Conservation (phyloP, 208 protist species). For the Acanthamoeba sp. region DNA sequence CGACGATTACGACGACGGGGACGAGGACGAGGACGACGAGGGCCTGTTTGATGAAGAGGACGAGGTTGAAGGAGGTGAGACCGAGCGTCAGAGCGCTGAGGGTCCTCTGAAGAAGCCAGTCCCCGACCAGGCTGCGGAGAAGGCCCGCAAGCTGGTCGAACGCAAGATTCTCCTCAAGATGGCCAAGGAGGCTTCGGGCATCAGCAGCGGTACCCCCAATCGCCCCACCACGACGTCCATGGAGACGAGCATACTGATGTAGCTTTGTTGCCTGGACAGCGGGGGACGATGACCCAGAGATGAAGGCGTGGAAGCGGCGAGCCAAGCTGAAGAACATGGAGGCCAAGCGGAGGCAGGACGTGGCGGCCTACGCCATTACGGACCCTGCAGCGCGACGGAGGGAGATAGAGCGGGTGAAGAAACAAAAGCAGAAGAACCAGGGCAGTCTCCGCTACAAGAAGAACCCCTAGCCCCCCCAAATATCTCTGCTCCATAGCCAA, state of each 20-base stretch:
- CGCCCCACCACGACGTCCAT: background rate
- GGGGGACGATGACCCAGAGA: background rate
- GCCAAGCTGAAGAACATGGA: constrained; percentile 1
- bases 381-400: background rate
- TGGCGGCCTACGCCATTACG: background rate
- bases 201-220: background rate
- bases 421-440: background rate
- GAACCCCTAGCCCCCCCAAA: background rate
- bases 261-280: background rate
- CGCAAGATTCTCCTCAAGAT: constrained; percentile 32
- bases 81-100: background rate
- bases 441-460: background rate
- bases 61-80: background rate
- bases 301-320: constrained; percentile 16
- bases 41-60: background rate
- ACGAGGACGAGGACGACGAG: background rate
- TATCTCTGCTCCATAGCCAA: too few species aligned
- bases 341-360: background rate
- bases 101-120: too few species aligned
- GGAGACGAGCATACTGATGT: background rate
- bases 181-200: background rate
- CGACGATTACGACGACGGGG: background rate
- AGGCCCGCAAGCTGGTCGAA: constrained; percentile 11
- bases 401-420: background rate
- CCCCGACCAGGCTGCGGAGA: background rate